Percentiles rank a stretch among this genome's conserved stretches.
Evolutionary conservation across 495 filamentous ascomycete genomes (phyloP).

Genomic region (Trichoderma gamsii): DNA sequence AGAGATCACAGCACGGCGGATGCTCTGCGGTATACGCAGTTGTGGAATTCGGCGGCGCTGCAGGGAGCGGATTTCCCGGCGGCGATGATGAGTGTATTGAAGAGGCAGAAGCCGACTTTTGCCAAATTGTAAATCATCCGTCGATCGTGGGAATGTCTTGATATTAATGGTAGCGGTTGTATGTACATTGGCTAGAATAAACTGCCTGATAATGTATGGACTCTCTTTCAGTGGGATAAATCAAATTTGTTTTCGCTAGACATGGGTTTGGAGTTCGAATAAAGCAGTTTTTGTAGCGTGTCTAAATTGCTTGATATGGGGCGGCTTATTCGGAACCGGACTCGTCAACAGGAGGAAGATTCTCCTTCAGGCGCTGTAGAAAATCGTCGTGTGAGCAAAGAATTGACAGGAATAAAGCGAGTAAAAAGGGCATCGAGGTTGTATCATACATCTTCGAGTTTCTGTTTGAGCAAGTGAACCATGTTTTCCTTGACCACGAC

Average conservation of each 20-base stretch:
- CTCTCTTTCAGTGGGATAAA: background rate
- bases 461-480: constrained; percentile 49
- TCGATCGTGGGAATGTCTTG: background rate
- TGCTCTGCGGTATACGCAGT: constrained; percentile 75
- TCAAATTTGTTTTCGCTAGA: background rate
- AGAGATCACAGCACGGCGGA: constrained; percentile 73
- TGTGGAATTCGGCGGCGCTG: constrained; percentile 81
- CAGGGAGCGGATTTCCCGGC: constrained; percentile 72
- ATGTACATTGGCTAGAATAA: background rate
- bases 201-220: background rate
- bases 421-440: background rate
- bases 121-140: constrained; percentile 60
- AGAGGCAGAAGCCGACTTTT: constrained; percentile 78
- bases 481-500: constrained; percentile 70
- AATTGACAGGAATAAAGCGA: background rate
- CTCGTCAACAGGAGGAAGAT: constrained; percentile 16
- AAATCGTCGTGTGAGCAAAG: background rate
- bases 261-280: background rate
- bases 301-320: background rate
- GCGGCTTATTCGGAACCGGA: constrained; percentile 17
- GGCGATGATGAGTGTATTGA: constrained; percentile 67
- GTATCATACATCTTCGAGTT: constrained; percentile 50
- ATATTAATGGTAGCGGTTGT: background rate
- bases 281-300: background rate
- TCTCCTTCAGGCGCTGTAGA: constrained; percentile 16